Base-by-base conservation (phyloP, 1,284 basidiomycete genomes). In the Ustilago esculenta region DNA sequence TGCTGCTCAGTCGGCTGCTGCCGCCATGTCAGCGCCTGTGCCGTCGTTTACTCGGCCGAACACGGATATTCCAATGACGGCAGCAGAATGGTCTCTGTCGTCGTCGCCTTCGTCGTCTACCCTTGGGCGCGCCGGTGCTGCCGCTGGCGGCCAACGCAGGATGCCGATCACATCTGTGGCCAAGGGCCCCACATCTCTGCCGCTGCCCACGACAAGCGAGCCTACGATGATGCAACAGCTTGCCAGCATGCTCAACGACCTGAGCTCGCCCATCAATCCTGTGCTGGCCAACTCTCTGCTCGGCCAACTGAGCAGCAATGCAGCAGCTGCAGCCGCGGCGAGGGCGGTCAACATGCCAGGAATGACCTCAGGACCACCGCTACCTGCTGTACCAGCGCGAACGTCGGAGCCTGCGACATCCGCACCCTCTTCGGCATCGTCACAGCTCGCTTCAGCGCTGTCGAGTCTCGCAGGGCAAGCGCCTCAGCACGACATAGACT, bases 211-310 rank as follows among this genome's bases (percentile, higher is more conserved):
- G 8, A 63, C 66, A 24, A 57, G 53, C 53, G 66, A 69, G 59
- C 67, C 67, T 24, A 65, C 67, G 21, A 70, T 70, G 67, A 70
- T 70, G 67, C 67, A 70, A 23, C 67, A 70, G 40, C 49, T 70
- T 12, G 67, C 67, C 15, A 56, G 52, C 42, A 70, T 70, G 67
- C 60, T 70, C 48, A 64, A 64, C 56, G 67, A 70, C 17, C 57
- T 64, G 10, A 70, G 60, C 49, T 59, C 57, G 7, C 67, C 60
- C 29, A 59, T 70, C 49, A 65, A 70, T 21, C 67, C 67, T 6
- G 67, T 50, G 2, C 45, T 70, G 17, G 67, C 60, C 40, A 70
- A 60, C 36, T 70, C 67, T 41, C 50, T 70, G 29, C 52, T 70
- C 11, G 56, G 52, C 25, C 67, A 65, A 27, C 40, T 70, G 17